Evolutionary conservation across 1,284 basidiomycete genomes (phyloP).

Genomic region (Coriolopsis trogii): DNA sequence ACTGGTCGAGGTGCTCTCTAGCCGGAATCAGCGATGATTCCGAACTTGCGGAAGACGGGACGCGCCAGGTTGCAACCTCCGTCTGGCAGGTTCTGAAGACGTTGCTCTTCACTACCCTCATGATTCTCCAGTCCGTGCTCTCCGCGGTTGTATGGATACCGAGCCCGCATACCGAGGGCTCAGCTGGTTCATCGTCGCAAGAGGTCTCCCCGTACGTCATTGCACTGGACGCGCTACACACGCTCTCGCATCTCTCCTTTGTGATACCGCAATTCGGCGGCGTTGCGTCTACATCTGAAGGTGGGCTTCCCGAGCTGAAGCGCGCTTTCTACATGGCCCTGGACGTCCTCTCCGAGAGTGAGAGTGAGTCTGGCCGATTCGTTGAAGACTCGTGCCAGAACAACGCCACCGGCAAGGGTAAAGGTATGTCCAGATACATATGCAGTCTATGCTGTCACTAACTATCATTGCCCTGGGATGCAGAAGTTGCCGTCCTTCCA

Average conservation of each 20-base stretch:
- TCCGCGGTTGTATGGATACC: constrained; percentile 55
- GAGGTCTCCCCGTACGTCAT: constrained; percentile 43
- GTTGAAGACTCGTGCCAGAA: constrained; percentile 41
- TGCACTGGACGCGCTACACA: constrained; percentile 51
- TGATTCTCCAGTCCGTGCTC: constrained; percentile 67
- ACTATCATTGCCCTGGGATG: background rate
- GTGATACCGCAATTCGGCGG: constrained; percentile 77
- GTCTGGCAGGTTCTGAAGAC: constrained; percentile 73
- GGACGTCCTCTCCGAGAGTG: constrained; percentile 60
- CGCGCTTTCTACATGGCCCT: constrained; percentile 72
- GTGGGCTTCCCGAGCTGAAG: constrained; percentile 66
- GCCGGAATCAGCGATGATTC: constrained; percentile 36
- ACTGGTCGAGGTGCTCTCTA: constrained; percentile 54
- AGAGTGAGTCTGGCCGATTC: constrained; percentile 44
- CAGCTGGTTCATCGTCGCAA: constrained; percentile 11
- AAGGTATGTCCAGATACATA: constrained; percentile 17
- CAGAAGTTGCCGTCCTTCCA: constrained; percentile 14
- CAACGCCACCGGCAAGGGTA: constrained; percentile 3
- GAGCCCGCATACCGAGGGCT: constrained; percentile 24
- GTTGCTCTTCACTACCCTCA: constrained; percentile 65
- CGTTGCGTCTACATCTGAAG: constrained; percentile 50
- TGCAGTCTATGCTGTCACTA: background rate
- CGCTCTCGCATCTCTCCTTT: constrained; percentile 66
- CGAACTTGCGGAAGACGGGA: constrained; percentile 39
- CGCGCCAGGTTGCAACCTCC: constrained; percentile 45